A percentile compares a stretch with the other conserved stretches of the same genome.
Conservation (phyloP, 768 basidiomycete genomes). For the Podaxis mareebaensis region DNA sequence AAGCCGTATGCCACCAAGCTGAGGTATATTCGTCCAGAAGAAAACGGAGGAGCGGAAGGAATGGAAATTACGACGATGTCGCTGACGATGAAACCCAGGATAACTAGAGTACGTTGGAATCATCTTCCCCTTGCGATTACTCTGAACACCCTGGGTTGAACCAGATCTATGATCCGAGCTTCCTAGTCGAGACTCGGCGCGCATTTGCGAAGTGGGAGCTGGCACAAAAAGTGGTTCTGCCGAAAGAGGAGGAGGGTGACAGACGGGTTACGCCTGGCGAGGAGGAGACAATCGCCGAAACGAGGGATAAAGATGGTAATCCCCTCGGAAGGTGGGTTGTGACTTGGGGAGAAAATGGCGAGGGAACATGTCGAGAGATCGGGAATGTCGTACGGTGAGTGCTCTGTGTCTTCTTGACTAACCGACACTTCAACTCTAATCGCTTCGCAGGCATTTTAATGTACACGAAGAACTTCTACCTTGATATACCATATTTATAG, state of each 20-base stretch:
- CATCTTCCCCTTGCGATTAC: neutral
- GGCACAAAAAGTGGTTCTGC: constrained; percentile 50
- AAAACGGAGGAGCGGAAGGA: constrained; percentile 46
- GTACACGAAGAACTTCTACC: constrained; percentile 47
- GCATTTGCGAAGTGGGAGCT: constrained; percentile 85
- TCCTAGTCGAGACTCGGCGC: constrained; percentile 64
- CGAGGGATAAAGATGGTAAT: constrained; percentile 54
- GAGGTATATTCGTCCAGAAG: constrained; percentile 47
- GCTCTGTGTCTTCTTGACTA: neutral
- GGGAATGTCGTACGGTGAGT: constrained; percentile 70
- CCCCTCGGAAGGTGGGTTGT: constrained; percentile 80
- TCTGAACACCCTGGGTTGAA: neutral
- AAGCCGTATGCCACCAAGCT: constrained; percentile 73
- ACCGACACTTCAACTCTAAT: neutral
- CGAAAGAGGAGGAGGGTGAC: constrained; percentile 31
- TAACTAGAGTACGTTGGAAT: constrained; percentile 54
- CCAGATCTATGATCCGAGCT: constrained; percentile 70
- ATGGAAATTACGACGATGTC: constrained; percentile 73
- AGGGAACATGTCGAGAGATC: constrained; percentile 60
- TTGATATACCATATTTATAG: constrained; percentile 13
- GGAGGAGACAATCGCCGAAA: constrained; percentile 84
- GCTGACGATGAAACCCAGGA: constrained; percentile 55
- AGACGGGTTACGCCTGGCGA: constrained; percentile 40
- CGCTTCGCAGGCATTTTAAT: constrained; percentile 40
- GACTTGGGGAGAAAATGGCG: constrained; percentile 66